Conservation (phyloP, 139 green algal species). For the Chlorella sp. region DNA sequence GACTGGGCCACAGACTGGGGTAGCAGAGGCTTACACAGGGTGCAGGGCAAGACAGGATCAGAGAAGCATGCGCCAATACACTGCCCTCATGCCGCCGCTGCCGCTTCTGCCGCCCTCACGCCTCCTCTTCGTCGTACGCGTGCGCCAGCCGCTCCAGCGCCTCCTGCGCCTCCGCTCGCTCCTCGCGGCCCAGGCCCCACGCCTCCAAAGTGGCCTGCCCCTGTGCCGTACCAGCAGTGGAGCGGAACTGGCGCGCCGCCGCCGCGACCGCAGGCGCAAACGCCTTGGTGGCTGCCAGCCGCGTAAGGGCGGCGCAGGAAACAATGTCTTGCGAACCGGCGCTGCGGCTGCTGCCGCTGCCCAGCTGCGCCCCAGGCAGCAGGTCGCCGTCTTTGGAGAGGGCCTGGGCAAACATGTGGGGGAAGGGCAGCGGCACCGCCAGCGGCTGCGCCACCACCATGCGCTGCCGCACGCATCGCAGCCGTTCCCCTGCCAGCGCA, state of each 20-base stretch:
- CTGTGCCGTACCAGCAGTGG: not conserved
- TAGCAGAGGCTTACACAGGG: too few relatives aligned
- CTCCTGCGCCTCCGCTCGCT: conserved; percentile 18
- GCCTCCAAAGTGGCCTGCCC: conserved; percentile 26
- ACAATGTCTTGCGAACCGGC: conserved; percentile 11
- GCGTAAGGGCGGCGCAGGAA: conserved; percentile 21
- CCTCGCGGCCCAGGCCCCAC: conserved; percentile 24
- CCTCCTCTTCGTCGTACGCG: conserved; percentile 31
- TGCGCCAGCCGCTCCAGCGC: conserved; percentile 2
- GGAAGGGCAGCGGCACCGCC: conserved; percentile 50
- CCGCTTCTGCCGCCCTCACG: too few relatives aligned
- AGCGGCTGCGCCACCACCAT: conserved; percentile 33
- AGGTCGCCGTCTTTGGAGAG: conserved; percentile 25
- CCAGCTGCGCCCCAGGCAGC: not conserved
- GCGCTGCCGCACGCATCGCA: conserved; percentile 42
- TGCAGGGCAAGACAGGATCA: too few relatives aligned
- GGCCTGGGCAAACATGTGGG: conserved; percentile 24
- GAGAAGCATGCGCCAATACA: not conserved
- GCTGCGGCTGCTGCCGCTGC: not conserved
- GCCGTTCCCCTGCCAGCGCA: conserved; percentile 24
- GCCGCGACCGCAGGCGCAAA: conserved; percentile 24
- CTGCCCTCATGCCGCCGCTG: not conserved
- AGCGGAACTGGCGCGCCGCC: not conserved
- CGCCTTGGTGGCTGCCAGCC: conserved; percentile 13
- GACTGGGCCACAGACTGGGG: too few relatives aligned